These are phyloP conservation scores for Fusarium virguliforme DNA, from an alignment of 2,329 filamentous ascomycete species.

Conservation along the genomic window DNA sequence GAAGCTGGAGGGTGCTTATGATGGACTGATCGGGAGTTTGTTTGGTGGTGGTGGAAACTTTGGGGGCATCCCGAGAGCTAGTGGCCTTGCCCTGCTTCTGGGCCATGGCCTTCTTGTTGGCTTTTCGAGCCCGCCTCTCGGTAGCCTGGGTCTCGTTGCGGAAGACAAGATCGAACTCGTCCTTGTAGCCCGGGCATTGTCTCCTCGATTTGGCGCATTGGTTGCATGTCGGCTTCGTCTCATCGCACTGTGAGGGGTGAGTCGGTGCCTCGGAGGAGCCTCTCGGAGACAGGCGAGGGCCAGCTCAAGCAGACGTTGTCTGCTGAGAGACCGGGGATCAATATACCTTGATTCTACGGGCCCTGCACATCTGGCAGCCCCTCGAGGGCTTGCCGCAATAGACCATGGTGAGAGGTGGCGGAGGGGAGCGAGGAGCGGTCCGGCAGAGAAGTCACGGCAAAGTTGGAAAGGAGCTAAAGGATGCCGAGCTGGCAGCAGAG, in stretches of 20 bases:
- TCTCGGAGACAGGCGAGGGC: neutral
- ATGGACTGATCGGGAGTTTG: conserved; percentile 49
- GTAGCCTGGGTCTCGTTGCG: conserved; percentile 81
- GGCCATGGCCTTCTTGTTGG: conserved; percentile 64
- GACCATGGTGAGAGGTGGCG: conserved; percentile 65
- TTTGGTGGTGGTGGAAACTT: conserved; percentile 35
- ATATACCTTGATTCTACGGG: conserved; percentile 79
- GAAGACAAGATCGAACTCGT: conserved; percentile 81
- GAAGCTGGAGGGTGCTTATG: conserved; percentile 58
- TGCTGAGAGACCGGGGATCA: conserved; percentile 8
- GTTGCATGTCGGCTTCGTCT: conserved; percentile 76
- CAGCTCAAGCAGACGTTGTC: conserved; percentile 2
- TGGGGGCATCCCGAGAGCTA: conserved; percentile 25
- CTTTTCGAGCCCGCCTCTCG: conserved; percentile 73
- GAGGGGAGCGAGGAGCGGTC: conserved; percentile 3
- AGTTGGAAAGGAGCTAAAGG: conserved; percentile 15
- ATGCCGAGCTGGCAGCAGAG: conserved; percentile 19
- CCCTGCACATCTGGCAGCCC: conserved; percentile 83
- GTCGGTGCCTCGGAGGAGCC: conserved; percentile 15
- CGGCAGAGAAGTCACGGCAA: conserved; percentile 4
- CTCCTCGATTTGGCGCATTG: conserved; percentile 76
- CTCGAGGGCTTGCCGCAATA: conserved; percentile 77
- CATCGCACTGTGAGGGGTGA: conserved; percentile 70
- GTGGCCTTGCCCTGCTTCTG: conserved; percentile 55
- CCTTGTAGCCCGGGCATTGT: conserved; percentile 77